Percentiles rank a stretch among this genome's conserved stretches.
These are phyloP conservation scores for Circinella umbellata DNA, from an alignment of 371 early-diverging fungal genomes.

Conservation along the genomic window DNA sequence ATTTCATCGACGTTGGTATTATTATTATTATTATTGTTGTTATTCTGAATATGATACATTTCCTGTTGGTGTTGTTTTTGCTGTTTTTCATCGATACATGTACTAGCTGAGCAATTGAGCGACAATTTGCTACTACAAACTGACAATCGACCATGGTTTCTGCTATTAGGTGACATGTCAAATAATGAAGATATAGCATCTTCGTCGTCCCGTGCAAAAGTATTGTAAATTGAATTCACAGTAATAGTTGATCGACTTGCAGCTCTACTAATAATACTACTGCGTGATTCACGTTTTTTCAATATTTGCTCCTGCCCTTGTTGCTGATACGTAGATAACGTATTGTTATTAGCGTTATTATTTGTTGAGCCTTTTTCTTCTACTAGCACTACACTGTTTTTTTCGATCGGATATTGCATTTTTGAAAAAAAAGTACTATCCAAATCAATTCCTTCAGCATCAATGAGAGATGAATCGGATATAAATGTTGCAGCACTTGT, in stretches of 20 bases:
- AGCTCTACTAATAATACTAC: conserved; percentile 4
- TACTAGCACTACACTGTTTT: neutral
- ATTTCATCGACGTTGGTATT: neutral
- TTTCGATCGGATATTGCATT: neutral
- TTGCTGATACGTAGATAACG: neutral
- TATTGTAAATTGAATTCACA: conserved; percentile 11
- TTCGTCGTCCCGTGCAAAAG: conserved; percentile 5
- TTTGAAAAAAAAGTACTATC: neutral
- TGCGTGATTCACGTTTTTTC: conserved; percentile 7
- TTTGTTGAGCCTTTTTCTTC: too few species aligned
- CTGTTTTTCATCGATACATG: neutral
- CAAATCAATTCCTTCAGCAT: too few species aligned
- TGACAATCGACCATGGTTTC: neutral
- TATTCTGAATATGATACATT: neutral
- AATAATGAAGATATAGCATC: neutral
- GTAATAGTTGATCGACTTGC: conserved; percentile 8
- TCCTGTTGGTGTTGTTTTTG: neutral
- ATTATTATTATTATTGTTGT: neutral
- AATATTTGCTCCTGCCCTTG: neutral
- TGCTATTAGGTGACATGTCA: neutral
- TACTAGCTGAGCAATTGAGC: neutral
- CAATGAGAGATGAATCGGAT: too few species aligned
- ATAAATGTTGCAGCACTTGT: neutral
- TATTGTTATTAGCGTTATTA: neutral
- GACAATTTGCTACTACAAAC: neutral